Evolutionary conservation across 345 rosid genomes (phyloP).

Genomic region (Schrenkiella parvula): DNA sequence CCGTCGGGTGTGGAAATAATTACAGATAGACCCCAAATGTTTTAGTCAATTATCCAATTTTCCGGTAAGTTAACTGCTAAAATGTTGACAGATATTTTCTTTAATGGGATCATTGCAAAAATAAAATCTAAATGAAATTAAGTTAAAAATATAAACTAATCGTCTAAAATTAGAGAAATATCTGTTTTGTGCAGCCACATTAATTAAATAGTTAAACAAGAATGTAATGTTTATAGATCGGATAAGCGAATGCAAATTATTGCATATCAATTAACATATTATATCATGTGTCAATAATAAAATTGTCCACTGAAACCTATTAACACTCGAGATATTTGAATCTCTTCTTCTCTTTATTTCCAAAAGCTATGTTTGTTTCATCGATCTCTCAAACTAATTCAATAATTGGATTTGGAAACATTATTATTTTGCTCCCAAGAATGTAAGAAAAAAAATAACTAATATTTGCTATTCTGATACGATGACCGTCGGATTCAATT

Average conservation of each 20-base stretch:
- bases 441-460: background rate
- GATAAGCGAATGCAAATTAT: too few relatives aligned
- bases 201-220: too few relatives aligned
- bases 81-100: background rate
- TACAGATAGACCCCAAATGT: constrained; percentile 2
- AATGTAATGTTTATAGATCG: too few relatives aligned
- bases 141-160: too few relatives aligned
- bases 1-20: background rate
- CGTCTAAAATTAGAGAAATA: too few relatives aligned
- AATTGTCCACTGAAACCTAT: too few relatives aligned
- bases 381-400: too few relatives aligned
- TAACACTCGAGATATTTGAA: background rate
- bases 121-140: too few relatives aligned
- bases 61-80: background rate
- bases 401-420: background rate
- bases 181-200: too few relatives aligned
- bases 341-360: background rate
- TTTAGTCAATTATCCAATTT: background rate
- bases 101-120: too few relatives aligned
- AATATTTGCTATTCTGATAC: background rate
- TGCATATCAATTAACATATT: too few relatives aligned
- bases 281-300: too few relatives aligned
- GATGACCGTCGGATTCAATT: constrained; percentile 29
- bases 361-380: background rate
- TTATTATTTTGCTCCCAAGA: background rate